Percentiles rank a stretch among this genome's conserved stretches.
Conservation (phyloP, 225 moss, liverwort and hornwort species). For the Physcomitrium patens region DNA sequence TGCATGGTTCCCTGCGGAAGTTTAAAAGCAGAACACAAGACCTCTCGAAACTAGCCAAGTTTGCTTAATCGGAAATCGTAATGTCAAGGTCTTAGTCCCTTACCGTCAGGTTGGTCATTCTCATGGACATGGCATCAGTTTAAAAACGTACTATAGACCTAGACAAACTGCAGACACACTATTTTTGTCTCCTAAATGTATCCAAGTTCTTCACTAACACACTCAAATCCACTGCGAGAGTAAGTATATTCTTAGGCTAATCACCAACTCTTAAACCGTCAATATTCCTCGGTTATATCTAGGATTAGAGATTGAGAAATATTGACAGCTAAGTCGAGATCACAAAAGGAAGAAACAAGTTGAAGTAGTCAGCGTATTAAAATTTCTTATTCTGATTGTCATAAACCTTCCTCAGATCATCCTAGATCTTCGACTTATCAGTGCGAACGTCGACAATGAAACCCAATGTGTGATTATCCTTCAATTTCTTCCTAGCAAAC, state of each 20-base stretch:
- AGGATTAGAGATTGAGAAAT: not conserved
- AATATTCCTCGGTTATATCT: too few species aligned
- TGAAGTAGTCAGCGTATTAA: constrained; percentile 63
- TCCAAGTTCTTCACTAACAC: too few species aligned
- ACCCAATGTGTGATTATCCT: constrained; percentile 63
- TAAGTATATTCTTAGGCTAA: too few species aligned
- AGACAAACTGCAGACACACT: too few species aligned
- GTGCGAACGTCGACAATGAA: constrained; percentile 68
- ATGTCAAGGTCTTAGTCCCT: not conserved
- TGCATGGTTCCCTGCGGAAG: too few species aligned
- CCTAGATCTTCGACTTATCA: constrained; percentile 64
- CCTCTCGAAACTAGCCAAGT: not conserved
- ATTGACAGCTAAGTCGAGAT: not conserved
- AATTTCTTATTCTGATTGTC: constrained; percentile 68
- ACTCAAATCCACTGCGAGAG: too few species aligned
- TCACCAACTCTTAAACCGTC: too few species aligned
- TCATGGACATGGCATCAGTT: not conserved
- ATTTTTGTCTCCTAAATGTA: too few species aligned
- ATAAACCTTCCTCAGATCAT: constrained; percentile 68
- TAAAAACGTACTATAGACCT: too few species aligned
- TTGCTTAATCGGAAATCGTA: not conserved
- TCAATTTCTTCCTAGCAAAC: constrained; percentile 74
- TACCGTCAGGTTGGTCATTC: not conserved
- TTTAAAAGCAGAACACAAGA: not conserved
- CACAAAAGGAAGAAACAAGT: not conserved